phyloP scores from a whole-genome alignment of 192 early-diverging fungal species.

The Anaeromyces robustus region DNA sequence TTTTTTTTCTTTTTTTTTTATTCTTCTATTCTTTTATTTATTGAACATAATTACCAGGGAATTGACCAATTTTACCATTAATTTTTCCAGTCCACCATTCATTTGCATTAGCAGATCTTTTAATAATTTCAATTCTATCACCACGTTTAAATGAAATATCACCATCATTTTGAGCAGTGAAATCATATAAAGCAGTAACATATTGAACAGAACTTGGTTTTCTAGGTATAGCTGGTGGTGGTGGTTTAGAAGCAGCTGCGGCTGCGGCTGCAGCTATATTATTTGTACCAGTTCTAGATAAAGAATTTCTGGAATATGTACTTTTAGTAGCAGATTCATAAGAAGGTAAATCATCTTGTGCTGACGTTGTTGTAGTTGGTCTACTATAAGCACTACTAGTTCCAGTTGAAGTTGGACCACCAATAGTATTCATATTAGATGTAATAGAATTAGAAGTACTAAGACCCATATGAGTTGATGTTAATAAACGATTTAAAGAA shows the following conservation, averaged over 20 bases:
- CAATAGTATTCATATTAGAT: background rate
- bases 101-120: constrained; percentile 49
- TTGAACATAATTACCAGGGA: constrained; percentile 46
- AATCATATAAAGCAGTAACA: constrained; percentile 73
- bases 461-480: background rate
- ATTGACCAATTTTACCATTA: constrained; percentile 44
- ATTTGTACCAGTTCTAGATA: background rate
- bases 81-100: constrained; percentile 85
- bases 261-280: constrained; percentile 10
- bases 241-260: constrained; percentile 9
- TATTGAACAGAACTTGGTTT: constrained; percentile 13
- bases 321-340: background rate
- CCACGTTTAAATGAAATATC: constrained; percentile 76
- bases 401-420: background rate
- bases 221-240: constrained; percentile 16
- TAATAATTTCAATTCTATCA: constrained; percentile 64
- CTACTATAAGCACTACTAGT: background rate
- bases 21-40: background rate
- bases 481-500: background rate
- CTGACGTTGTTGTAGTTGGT: no score
- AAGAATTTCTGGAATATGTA: background rate
- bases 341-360: background rate
- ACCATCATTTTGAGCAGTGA: constrained; percentile 54
- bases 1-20: background rate
- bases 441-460: background rate